Evolutionary conservation across 108 stramenopile genomes (phyloP), one percentile per base, ranked within the genome.

Genomic region (Nitzschia putrida): DNA sequence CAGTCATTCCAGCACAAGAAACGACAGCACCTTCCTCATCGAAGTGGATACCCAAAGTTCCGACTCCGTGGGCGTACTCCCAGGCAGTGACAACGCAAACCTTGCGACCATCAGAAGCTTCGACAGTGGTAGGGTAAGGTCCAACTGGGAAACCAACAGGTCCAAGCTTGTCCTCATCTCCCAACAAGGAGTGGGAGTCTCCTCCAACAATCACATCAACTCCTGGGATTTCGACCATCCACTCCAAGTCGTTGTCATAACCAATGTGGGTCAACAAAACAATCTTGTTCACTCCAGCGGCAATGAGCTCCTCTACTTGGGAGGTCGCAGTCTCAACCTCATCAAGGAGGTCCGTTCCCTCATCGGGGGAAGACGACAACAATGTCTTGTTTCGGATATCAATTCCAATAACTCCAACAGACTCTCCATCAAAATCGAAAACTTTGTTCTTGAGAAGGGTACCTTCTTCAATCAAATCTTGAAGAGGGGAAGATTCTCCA

Each of bases 161-260:
- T 47, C 22, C 61, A 23, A 55, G n/a, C 9, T 55, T 23, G 44
- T 24, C 7, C 34, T 57, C 67, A 25, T 73, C 68, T 45, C 74
- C 80, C 25, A 86, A 53, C 0, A 86, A 72, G 16, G 72, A 53
- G 42, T 86, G 85, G 50, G 75, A 69, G 49, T 86, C 60, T 5
- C 85, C 85, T 25, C 85, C 85, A 49, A 86, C 55, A 39, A 86
- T 61, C 13, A 86, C 72, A 68, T 82, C 81, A n/a, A 86, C 85
- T 21, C 85, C 85, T 21, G 66, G 65, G 42, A 85, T 72, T 50
- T 20, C 37, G n/a, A 80, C 64, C n/a, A 82, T 23, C 55, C 40
- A 47, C 16, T 73, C 40, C 16, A 61, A 12, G 59, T 85, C 85
- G 6, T 57, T 56, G 8, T 69, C 64, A 44, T 77, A 85, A 20